phyloP scores from a whole-genome alignment of 2,329 filamentous ascomycete genomes.

The Hymenoscyphus albidus region DNA sequence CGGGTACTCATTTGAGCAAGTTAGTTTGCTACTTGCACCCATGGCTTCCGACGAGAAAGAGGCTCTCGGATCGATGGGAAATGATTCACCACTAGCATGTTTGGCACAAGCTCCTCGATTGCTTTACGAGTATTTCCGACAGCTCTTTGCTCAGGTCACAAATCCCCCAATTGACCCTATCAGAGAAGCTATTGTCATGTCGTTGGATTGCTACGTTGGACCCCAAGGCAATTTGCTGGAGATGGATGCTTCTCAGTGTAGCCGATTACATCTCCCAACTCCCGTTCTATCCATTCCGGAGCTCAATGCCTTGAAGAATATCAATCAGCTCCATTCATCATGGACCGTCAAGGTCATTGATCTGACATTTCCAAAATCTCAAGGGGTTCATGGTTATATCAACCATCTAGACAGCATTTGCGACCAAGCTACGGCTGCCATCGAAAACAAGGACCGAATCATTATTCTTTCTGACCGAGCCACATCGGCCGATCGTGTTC shows the following conservation, averaged over 20 bases:
- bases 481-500: conserved; percentile 74
- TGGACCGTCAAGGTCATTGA: conserved; percentile 92
- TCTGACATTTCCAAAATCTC: conserved; percentile 84
- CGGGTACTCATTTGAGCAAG: conserved; percentile 93
- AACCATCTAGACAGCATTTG: conserved; percentile 86
- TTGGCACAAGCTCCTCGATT: conserved; percentile 85
- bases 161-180: conserved; percentile 98
- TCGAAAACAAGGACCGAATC: conserved; percentile 78
- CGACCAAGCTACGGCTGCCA: conserved; percentile 75
- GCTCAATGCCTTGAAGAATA: conserved; percentile 82
- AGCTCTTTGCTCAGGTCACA: conserved; percentile 96
- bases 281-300: conserved; percentile 86
- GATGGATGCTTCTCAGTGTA: conserved; percentile 88
- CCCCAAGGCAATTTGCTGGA: conserved; percentile 93
- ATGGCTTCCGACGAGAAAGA: conserved; percentile 99
- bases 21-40: conserved; percentile 83
- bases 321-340: conserved; percentile 65
- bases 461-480: conserved; percentile 87
- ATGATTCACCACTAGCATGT: conserved; percentile 89
- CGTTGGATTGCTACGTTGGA: conserved; percentile 90
- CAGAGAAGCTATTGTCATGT: conserved; percentile 97
- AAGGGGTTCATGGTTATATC: conserved; percentile 80
- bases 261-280: conserved; percentile 78
- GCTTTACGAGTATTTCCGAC: conserved; percentile 93
- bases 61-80: conserved; percentile 95